phyloP scores from a whole-genome alignment of 441 rosid genomes.

The Gossypium trilobum region DNA sequence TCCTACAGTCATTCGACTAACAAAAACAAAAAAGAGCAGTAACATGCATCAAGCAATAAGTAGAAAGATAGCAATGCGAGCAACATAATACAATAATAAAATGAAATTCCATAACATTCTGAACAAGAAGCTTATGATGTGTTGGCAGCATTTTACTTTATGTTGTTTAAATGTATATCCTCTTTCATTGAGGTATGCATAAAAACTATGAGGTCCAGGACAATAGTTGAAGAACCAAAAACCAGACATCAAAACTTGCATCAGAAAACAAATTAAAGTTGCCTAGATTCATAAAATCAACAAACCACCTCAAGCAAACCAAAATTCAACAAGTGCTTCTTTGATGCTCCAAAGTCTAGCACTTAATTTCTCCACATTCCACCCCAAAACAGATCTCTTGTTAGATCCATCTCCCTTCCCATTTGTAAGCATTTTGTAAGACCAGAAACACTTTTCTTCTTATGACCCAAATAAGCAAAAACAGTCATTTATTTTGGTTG shows the following conservation, averaged over 20 bases:
- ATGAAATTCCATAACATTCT: neutral
- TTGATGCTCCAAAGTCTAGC: neutral
- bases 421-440: neutral
- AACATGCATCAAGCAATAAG: slow-evolving; percentile 6
- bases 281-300: neutral
- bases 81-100: neutral
- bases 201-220: neutral
- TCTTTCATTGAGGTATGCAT: neutral
- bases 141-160: neutral
- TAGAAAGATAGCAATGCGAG: neutral
- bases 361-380: neutral
- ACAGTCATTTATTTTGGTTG: neutral
- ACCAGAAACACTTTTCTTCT: neutral
- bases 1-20: slow-evolving; percentile 97
- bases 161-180: neutral
- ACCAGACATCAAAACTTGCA: neutral
- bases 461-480: neutral
- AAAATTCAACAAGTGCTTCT: neutral
- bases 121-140: neutral
- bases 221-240: neutral
- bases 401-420: neutral
- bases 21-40: slow-evolving; percentile 15
- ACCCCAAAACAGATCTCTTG: neutral
- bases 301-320: neutral
- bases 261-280: neutral